Conservation (phyloP, 2,329 filamentous ascomycete species). For the Pseudogymnoascus sp. region DNA sequence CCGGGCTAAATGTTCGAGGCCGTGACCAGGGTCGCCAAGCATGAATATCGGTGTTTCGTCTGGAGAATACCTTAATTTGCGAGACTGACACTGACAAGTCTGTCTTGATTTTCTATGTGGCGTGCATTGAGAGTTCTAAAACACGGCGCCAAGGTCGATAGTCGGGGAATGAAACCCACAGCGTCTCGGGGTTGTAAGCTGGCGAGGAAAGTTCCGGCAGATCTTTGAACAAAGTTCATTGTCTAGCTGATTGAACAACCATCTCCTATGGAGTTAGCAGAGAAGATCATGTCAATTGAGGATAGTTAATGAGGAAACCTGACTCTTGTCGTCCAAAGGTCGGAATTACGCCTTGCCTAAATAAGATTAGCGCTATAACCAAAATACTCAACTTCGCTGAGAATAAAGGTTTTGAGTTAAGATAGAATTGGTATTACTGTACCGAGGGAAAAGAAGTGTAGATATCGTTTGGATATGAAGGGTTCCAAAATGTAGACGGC, state of each 20-base stretch:
- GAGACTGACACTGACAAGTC: neutral
- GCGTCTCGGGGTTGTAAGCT: neutral
- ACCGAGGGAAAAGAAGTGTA: too few species aligned
- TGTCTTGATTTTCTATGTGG: neutral
- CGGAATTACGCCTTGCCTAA: neutral
- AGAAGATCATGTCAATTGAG: neutral
- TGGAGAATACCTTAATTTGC: neutral
- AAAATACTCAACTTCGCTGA: neutral
- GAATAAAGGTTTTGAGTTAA: neutral
- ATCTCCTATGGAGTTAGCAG: neutral
- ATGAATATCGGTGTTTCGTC: neutral
- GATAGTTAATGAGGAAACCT: neutral
- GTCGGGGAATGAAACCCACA: neutral
- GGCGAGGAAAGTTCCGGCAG: neutral
- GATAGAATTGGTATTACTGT: too few species aligned
- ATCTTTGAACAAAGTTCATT: neutral
- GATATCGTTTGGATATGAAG: too few species aligned
- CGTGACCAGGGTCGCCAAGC: neutral
- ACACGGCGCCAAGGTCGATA: neutral
- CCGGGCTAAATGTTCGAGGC: neutral
- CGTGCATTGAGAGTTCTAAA: neutral
- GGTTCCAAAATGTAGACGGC: too few species aligned
- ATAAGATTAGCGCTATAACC: neutral
- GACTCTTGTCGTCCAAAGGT: neutral
- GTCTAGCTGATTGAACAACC: neutral